Percentiles rank a stretch among this genome's conserved stretches.
Evolutionary conservation across 139 green algal species (phyloP).

Genomic region (Chlamydomonas sp.): DNA sequence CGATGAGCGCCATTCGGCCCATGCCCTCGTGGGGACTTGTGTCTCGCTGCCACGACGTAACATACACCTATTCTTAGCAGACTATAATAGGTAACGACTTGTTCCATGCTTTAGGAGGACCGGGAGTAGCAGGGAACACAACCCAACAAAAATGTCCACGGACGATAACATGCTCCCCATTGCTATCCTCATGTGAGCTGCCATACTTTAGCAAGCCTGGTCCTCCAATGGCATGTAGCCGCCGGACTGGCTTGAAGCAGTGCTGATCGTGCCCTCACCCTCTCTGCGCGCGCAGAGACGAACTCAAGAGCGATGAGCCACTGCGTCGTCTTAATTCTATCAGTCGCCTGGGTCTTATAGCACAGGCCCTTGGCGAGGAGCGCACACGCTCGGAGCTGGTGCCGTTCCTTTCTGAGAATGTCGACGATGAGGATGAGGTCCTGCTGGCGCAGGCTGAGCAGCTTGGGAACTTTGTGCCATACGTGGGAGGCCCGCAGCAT

Average conservation of each 20-base stretch:
- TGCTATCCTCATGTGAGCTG: slow-evolving; percentile 44
- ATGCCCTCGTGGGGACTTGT: no score
- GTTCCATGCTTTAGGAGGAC: no score
- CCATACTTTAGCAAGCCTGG: not conserved
- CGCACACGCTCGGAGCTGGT: slow-evolving; percentile 95
- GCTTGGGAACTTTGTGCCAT: slow-evolving; percentile 94
- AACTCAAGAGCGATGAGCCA: slow-evolving; percentile 96
- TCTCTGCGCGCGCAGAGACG: slow-evolving; percentile 72
- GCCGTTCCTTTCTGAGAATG: slow-evolving; percentile 96
- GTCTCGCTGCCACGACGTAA: no score
- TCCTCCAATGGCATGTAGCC: no score
- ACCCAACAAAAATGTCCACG: slow-evolving; percentile 5
- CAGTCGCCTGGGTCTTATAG: slow-evolving; percentile 91
- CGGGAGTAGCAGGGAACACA: not conserved
- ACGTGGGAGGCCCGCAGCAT: slow-evolving; percentile 89
- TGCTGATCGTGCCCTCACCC: slow-evolving; percentile 23
- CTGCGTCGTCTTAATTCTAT: slow-evolving; percentile 94
- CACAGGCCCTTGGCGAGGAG: slow-evolving; percentile 93
- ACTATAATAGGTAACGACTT: no score
- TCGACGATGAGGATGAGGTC: slow-evolving; percentile 99
- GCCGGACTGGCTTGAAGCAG: not conserved
- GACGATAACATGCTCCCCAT: slow-evolving; percentile 44
- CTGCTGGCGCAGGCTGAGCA: slow-evolving; percentile 97
- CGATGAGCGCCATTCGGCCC: no score
- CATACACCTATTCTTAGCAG: no score